Percentiles rank a stretch among this genome's conserved stretches.
Evolutionary conservation across 306 rosid genomes (phyloP).

Genomic region (Prunus mume): DNA sequence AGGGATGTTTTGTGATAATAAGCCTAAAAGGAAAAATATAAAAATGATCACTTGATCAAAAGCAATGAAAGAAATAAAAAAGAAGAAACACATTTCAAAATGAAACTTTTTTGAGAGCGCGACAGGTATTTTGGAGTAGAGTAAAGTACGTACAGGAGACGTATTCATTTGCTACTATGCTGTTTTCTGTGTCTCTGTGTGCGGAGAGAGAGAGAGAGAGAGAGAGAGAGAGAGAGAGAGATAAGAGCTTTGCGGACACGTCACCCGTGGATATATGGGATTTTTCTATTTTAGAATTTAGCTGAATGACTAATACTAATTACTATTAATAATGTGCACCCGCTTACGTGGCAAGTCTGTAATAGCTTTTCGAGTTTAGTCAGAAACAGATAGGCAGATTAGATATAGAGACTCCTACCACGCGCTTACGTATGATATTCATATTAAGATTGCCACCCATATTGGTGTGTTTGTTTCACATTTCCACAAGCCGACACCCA

Average conservation of each 20-base stretch:
- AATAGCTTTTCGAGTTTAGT: slow-evolving; percentile 10
- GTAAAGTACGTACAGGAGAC: background rate
- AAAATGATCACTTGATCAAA: no score
- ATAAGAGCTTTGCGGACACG: slow-evolving; percentile 18
- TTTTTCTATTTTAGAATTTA: background rate
- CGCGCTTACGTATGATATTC: slow-evolving; percentile 25
- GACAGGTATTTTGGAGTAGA: no score
- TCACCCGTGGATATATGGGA: slow-evolving; percentile 4
- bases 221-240: background rate
- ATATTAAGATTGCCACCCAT: background rate
- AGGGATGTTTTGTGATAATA: no score
- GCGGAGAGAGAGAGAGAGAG: background rate
- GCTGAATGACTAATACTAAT: background rate
- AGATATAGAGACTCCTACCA: background rate
- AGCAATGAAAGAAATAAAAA: no score
- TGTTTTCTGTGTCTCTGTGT: background rate
- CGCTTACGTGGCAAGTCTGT: slow-evolving; percentile 40
- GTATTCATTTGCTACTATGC: background rate
- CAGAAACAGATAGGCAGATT: background rate
- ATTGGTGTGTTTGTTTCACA: background rate
- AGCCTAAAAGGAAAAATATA: no score
- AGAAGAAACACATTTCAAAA: no score
- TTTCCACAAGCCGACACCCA: background rate
- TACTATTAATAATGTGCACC: slow-evolving; percentile 10
- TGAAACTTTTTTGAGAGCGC: no score